These are phyloP conservation scores for Eucalyptus sp. DNA, from an alignment of 345 rosid genomes.

Conservation along the genomic window DNA sequence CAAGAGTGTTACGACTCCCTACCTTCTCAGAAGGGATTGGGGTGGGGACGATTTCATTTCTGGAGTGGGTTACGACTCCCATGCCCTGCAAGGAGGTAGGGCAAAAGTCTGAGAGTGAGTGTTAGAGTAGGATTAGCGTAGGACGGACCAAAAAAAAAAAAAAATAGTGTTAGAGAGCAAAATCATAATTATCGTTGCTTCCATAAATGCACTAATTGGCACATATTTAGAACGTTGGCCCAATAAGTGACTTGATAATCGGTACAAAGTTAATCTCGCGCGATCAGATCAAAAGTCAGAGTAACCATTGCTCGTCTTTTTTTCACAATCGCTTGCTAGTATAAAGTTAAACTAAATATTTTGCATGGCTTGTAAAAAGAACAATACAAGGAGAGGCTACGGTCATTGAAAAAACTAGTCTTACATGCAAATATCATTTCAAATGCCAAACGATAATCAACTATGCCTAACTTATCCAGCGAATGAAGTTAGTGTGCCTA, in stretches of 20 bases:
- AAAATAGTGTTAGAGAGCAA: background rate
- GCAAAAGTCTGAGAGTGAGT: no score
- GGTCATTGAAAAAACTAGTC: background rate
- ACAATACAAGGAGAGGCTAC: background rate
- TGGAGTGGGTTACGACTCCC: no score
- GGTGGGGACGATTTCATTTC: no score
- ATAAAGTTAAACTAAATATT: background rate
- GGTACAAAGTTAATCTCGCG: background rate
- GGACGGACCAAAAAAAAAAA: no score
- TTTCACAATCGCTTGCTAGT: background rate
- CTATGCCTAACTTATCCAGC: background rate
- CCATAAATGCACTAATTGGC: background rate
- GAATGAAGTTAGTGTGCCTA: background rate
- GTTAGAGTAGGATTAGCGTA: no score
- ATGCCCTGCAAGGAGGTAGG: no score
- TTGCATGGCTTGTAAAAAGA: background rate
- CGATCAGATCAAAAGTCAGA: background rate
- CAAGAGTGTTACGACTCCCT: background rate
- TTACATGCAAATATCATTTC: background rate
- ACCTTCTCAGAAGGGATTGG: no score
- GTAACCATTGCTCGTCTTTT: background rate
- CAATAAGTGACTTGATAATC: background rate
- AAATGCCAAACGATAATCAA: background rate
- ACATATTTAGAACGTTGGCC: background rate
- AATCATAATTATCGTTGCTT: background rate